These are phyloP conservation scores for Ceratonia siliqua DNA, from an alignment of 306 rosid genomes.

Conservation along the genomic window DNA sequence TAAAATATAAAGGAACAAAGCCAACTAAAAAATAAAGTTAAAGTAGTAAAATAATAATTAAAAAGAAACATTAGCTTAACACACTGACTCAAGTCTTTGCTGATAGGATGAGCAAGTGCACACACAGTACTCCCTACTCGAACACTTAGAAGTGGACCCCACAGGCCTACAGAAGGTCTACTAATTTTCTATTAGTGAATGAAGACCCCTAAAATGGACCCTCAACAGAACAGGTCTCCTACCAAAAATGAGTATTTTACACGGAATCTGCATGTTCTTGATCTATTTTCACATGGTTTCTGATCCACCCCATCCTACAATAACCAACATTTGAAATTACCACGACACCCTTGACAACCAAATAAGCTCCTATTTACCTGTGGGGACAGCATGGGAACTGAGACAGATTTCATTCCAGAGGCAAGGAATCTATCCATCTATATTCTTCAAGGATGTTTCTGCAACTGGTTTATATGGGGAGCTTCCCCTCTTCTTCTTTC, in stretches of 20 bases:
- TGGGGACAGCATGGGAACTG: conserved; percentile 38
- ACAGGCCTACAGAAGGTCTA: conserved; percentile 29
- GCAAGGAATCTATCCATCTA: conserved; percentile 45
- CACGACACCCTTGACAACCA: conserved; percentile 42
- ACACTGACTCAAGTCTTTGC: conserved; percentile 11
- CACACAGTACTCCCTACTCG: conserved; percentile 28
- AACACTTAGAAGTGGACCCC: conserved; percentile 34
- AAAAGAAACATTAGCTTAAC: not conserved
- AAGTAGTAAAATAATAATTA: not conserved
- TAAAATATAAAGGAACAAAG: too few relatives aligned
- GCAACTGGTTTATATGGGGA: conserved; percentile 30
- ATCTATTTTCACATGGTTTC: conserved; percentile 65
- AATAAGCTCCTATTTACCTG: not conserved
- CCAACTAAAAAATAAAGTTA: too few relatives aligned
- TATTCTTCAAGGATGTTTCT: conserved; percentile 28
- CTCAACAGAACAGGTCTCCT: conserved; percentile 24
- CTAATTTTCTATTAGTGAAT: conserved; percentile 32
- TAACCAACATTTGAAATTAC: conserved; percentile 34
- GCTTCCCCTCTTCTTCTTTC: conserved; percentile 31
- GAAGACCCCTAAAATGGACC: conserved; percentile 40
- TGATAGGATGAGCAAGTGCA: conserved; percentile 51
- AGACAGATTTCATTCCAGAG: conserved; percentile 24
- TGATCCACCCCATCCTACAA: conserved; percentile 45
- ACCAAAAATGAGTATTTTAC: conserved; percentile 53
- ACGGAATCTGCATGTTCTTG: conserved; percentile 58